Percentiles rank a stretch among this genome's conserved stretches.
Conservation (phyloP, 2,329 filamentous ascomycete genomes). For the Mycocentrospora acerina region DNA sequence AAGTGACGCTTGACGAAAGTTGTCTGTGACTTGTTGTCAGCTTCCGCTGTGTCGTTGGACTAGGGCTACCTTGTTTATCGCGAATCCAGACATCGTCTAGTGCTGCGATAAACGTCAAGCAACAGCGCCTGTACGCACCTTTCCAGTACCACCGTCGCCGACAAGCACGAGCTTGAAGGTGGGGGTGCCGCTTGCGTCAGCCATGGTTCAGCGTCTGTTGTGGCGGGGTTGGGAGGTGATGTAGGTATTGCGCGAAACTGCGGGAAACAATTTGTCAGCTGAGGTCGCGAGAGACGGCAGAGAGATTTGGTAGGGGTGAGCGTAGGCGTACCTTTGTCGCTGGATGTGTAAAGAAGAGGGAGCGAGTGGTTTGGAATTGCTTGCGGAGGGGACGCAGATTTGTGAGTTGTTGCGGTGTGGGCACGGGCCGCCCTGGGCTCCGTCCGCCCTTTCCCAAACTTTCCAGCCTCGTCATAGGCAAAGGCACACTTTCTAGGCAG, state of each 20-base stretch:
- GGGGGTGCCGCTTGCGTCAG: conserved; percentile 59
- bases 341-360: conserved; percentile 28
- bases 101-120: background rate
- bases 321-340: conserved; percentile 29
- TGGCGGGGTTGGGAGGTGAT: conserved; percentile 33
- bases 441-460: conserved; percentile 14
- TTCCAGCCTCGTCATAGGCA: conserved; percentile 8
- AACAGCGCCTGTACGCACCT: conserved; percentile 64
- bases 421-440: conserved; percentile 13
- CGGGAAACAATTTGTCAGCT: conserved; percentile 18
- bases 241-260: conserved; percentile 32
- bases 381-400: no score
- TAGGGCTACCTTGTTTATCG: conserved; percentile 11
- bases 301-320: conserved; percentile 16
- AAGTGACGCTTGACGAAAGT: conserved; percentile 99
- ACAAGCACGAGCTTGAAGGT: conserved; percentile 99
- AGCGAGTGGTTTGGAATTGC: conserved; percentile 27
- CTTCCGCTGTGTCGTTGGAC: conserved; percentile 4
- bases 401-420: no score
- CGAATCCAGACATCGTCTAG: background rate
- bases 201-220: conserved; percentile 55
- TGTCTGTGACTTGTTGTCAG: conserved; percentile 63
- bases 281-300: conserved; percentile 12
- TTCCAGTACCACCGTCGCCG: conserved; percentile 98
- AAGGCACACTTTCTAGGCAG: conserved; percentile 25